These are phyloP conservation scores for Inga leiocalycina DNA, from an alignment of 306 rosid species.

Conservation along the genomic window DNA sequence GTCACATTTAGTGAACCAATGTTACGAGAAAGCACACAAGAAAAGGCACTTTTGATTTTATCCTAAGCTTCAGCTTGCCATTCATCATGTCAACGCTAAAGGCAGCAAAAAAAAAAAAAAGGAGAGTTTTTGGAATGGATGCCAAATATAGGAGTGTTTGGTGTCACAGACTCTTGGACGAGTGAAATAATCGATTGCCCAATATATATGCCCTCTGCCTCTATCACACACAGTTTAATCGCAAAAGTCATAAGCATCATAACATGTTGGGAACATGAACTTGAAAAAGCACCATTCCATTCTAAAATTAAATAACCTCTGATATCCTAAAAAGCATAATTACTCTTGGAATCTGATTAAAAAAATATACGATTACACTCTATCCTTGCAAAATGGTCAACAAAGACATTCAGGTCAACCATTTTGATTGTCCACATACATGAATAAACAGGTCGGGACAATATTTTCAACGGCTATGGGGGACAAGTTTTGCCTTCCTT, in stretches of 20 bases:
- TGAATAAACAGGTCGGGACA: no score
- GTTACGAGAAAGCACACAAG: background rate
- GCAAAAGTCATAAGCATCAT: no score
- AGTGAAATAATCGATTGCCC: no score
- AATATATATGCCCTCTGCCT: no score
- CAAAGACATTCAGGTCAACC: background rate
- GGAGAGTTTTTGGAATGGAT: background rate
- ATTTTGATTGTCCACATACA: background rate
- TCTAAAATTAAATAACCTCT: background rate
- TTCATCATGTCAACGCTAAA: no score
- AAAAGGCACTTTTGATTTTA: background rate
- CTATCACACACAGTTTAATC: no score
- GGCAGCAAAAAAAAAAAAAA: no score
- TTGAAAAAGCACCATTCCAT: background rate
- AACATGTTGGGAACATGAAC: no score
- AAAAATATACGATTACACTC: background rate
- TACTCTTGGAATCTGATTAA: background rate
- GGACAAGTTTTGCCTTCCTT: slow-evolving; percentile 21
- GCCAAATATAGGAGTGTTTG: background rate
- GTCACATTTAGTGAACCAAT: background rate
- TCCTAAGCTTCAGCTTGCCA: background rate
- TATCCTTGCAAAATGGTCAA: background rate
- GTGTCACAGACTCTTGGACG: no score
- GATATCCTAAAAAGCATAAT: background rate
- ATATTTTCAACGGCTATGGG: background rate